These are phyloP conservation scores for Monilinia laxa DNA, from an alignment of 2,329 filamentous ascomycete species.

Conservation along the genomic window DNA sequence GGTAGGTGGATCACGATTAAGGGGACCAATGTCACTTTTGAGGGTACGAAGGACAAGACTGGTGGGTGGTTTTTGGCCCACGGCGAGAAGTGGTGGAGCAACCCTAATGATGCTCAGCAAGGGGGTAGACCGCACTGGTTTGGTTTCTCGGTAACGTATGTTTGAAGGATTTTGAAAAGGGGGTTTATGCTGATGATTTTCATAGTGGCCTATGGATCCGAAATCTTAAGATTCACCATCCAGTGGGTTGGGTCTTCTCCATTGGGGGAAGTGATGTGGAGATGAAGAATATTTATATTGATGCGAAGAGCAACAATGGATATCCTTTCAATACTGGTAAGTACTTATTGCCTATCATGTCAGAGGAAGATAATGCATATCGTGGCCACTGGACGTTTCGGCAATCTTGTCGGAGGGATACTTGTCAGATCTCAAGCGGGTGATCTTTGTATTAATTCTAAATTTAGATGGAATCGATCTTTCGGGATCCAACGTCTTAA, in stretches of 20 bases:
- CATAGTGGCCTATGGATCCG: slow-evolving; percentile 7
- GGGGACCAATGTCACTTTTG: slow-evolving; percentile 11
- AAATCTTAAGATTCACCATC: slow-evolving; percentile 19
- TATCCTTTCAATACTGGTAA: slow-evolving; percentile 19
- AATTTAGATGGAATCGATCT: slow-evolving; percentile 16
- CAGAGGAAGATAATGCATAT: neutral
- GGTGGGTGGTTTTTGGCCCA: slow-evolving; percentile 21
- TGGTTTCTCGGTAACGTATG: slow-evolving; percentile 12
- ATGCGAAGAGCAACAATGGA: slow-evolving; percentile 14
- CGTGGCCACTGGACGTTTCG: neutral
- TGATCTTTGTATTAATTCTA: neutral
- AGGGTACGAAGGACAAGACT: neutral
- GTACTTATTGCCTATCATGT: neutral
- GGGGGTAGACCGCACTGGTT: slow-evolving; percentile 19
- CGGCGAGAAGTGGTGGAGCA: slow-evolving; percentile 18
- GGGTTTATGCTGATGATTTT: neutral
- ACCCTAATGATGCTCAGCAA: neutral
- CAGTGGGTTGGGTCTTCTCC: slow-evolving; percentile 14
- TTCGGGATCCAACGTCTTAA: slow-evolving; percentile 14
- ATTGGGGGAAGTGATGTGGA: slow-evolving; percentile 20
- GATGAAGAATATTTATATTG: slow-evolving; percentile 12
- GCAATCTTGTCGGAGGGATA: neutral
- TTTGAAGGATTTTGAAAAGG: neutral
- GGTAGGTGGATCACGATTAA: slow-evolving; percentile 19
- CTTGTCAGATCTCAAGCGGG: neutral